Base-by-base conservation (phyloP, 2,329 filamentous ascomycete genomes). In the Leptographium wingfieldii region DNA sequence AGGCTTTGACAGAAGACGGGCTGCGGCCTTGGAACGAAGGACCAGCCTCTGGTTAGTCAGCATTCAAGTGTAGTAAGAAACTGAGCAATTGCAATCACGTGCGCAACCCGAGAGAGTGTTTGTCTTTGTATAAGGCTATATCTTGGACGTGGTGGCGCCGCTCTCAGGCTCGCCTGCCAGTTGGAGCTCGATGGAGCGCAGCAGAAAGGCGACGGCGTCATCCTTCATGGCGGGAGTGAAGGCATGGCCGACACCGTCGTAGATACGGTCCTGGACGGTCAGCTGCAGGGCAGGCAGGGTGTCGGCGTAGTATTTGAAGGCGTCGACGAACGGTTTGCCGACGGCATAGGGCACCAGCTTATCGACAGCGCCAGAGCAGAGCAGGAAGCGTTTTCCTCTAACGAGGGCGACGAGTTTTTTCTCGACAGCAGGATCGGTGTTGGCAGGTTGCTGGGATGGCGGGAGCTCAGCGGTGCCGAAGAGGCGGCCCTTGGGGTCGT, bases 401-500 rank as follows among this genome's bases (percentile, higher is more conserved):
- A 89, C 67, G 1, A 73, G 75, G 38, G 12, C 12, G 38, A 14
- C 38, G 38, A 40, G 38, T 3, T 3, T 40, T 2, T 5, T 16
- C 38, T 40, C 38, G 12, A 40, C 12, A 14, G 38, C 38, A 5
- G 12, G 5, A 14, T 14, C 38, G 38, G 14, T 40, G 38, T 40
- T 3, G 38, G 38, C 38, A 14, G 38, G 35, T 3, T 5, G 10
- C 5, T 14, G 35, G 35, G 10, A 12, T 14, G 35, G 63, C 11
- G 56, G 52, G 7, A 80, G 67, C 5, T 71, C 61, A 0, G 67
- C 67, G 1, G 77, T 75, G 54, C 81, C 80, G 5, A 95, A 84
- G 11, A 96, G 72, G 7, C 94, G 74, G 1, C 82, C 86, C 25
- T 86, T 87, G 0, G 92, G 91, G 67, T 99, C 94, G 61, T 79